Conservation (phyloP, 352 stramenopile genomes). For the Peronospora tabacina region DNA sequence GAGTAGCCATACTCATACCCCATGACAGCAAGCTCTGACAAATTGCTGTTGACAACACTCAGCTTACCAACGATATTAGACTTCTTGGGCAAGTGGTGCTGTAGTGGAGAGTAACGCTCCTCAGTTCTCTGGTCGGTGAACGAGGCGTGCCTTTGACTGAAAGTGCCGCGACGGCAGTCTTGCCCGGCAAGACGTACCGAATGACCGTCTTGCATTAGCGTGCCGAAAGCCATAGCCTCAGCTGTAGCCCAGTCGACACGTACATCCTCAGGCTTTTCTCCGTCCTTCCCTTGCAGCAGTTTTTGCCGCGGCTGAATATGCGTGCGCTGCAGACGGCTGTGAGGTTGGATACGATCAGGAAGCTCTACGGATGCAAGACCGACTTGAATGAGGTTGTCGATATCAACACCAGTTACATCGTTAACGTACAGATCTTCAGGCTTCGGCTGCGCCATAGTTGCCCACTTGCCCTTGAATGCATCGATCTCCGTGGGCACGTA, state of each 20-base stretch:
- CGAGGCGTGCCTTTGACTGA: constrained; percentile 83
- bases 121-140: constrained; percentile 78
- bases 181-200: constrained; percentile 83
- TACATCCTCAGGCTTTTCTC: constrained; percentile 25
- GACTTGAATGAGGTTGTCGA: constrained; percentile 51
- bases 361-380: constrained; percentile 59
- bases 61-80: constrained; percentile 35
- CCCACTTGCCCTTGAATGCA: constrained; percentile 71
- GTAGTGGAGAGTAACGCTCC: constrained; percentile 65
- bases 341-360: constrained; percentile 43
- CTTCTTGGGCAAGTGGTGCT: constrained; percentile 45
- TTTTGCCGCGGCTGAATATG: constrained; percentile 69
- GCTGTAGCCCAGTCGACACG: constrained; percentile 85
- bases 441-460: constrained; percentile 40
- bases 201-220: constrained; percentile 72
- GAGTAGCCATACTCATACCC: constrained; percentile 88
- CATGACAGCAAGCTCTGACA: constrained; percentile 86
- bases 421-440: constrained; percentile 49
- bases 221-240: constrained; percentile 84
- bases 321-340: constrained; percentile 71
- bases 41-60: constrained; percentile 69
- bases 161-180: constrained; percentile 84
- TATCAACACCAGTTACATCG: constrained; percentile 40
- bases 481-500: constrained; percentile 65
- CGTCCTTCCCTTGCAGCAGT: constrained; percentile 43